A percentile compares a stretch with the other conserved stretches of the same genome.
Conservation (phyloP, 495 filamentous ascomycete species). For the Penicillium arizonense region DNA sequence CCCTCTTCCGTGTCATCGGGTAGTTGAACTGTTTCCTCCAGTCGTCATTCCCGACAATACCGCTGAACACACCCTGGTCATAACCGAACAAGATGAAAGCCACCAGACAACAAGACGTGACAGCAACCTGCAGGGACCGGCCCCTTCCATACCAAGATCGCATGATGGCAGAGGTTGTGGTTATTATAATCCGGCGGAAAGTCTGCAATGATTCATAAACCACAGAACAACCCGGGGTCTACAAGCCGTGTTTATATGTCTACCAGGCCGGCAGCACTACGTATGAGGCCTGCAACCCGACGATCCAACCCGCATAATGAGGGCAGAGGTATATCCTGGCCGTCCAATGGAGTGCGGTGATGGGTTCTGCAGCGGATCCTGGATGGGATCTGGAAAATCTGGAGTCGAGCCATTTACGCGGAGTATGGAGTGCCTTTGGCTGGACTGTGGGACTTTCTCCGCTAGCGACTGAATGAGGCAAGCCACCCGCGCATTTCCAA, state of each 20-base stretch:
- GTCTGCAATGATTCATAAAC: neutral
- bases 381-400: constrained; percentile 3
- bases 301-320: constrained; percentile 3
- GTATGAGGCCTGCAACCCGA: too few relatives aligned
- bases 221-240: too few relatives aligned
- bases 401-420: constrained; percentile 3
- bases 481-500: too few relatives aligned
- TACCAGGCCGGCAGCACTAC: too few relatives aligned
- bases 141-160: constrained; percentile 19
- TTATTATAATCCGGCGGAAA: neutral
- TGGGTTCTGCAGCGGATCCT: constrained; percentile 2
- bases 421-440: neutral
- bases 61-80: constrained; percentile 55
- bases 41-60: constrained; percentile 46
- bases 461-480: neutral
- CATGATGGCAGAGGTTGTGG: neutral
- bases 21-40: constrained; percentile 45
- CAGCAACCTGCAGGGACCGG: constrained; percentile 10
- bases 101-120: constrained; percentile 11
- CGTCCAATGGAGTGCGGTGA: neutral
- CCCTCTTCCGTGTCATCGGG: constrained; percentile 40
- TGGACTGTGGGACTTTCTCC: too few relatives aligned
- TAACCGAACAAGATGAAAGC: constrained; percentile 37
- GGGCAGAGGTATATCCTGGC: neutral
- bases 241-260: too few relatives aligned